Evolutionary conservation across 306 rosid genomes (phyloP), one percentile per base, ranked within the genome.

Genomic region (Begonia masoniana): DNA sequence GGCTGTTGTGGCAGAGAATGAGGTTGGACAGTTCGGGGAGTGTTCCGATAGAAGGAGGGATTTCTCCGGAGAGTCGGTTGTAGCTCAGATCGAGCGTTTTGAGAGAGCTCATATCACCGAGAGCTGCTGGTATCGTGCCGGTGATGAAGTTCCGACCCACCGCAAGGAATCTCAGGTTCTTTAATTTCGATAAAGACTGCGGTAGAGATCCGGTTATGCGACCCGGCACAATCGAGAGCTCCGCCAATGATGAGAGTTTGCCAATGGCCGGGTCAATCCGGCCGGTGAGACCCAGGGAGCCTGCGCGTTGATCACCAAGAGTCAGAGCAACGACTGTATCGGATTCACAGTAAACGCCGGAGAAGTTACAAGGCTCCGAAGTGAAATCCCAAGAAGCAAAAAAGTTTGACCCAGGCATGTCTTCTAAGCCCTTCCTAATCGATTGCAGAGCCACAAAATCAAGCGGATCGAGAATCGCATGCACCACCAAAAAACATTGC

Each of bases 381-480:
- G 99, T 92, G 83, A 92, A 92, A 64, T 92, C 99, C 99, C 99
- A 92, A 9, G 96, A 75, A 0, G 83, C 55, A 46, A 92, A 82
- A 76, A 81, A 92, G 46, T 65, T 71, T 0, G 99, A 92, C 14
- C 95, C 99, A 0, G 96, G 96, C 81, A 86, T 60, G 59, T 92
- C 99, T 2, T 79, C 43, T 0, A 92, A 78, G 35, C 82, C 71
- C 63, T 92, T 92, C 4, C 82, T 75, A 54, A 86, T 74, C 1
- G 96, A 77, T 69, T 92, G 99, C 43, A 92, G 77, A 57, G 99
- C 82, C 58, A 92, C 68, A 65, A 92, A 92, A 82, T 92, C 99
- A 41, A 73, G 56, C 3, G 99, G 99, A 76, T 92, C 88, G 52
- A 92, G 57, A 69, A 92, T 83, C 31, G 88, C 94, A 4, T 35